These are phyloP conservation scores for Pythium monospermum DNA, from an alignment of 352 stramenopile genomes.

Conservation along the genomic window DNA sequence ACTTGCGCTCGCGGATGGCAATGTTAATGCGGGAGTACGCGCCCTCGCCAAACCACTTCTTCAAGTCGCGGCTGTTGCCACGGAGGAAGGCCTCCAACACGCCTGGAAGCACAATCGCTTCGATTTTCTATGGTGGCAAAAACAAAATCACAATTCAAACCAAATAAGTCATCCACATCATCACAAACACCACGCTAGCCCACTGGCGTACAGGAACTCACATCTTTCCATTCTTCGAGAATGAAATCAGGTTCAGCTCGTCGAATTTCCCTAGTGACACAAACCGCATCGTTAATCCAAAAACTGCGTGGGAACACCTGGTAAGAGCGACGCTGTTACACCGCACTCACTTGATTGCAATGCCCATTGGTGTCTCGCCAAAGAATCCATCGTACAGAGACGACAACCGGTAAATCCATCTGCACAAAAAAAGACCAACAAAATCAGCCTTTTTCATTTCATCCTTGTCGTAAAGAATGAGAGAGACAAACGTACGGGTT, in stretches of 20 bases:
- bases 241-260: constrained; percentile 96
- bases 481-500: constrained; percentile 85
- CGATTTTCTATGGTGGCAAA: constrained; percentile 89
- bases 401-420: constrained; percentile 95
- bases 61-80: constrained; percentile 93
- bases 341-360: constrained; percentile 84
- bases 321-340: too few species aligned
- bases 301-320: too few species aligned
- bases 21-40: constrained; percentile 94
- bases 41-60: constrained; percentile 95
- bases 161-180: not conserved
- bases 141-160: not conserved
- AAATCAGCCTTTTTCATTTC: not conserved
- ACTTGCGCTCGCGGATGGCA: constrained; percentile 93
- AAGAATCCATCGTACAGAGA: constrained; percentile 98
- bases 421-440: constrained; percentile 7
- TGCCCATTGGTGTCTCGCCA: constrained; percentile 93
- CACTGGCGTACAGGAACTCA: constrained; percentile 10
- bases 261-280: constrained; percentile 93
- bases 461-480: not conserved
- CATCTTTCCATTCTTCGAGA: constrained; percentile 93
- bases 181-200: not conserved
- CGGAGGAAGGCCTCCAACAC: constrained; percentile 95
- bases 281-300: too few species aligned
- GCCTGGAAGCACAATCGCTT: constrained; percentile 90